Conservation (phyloP, 768 basidiomycete genomes). For the Psilocybe cubensis region DNA sequence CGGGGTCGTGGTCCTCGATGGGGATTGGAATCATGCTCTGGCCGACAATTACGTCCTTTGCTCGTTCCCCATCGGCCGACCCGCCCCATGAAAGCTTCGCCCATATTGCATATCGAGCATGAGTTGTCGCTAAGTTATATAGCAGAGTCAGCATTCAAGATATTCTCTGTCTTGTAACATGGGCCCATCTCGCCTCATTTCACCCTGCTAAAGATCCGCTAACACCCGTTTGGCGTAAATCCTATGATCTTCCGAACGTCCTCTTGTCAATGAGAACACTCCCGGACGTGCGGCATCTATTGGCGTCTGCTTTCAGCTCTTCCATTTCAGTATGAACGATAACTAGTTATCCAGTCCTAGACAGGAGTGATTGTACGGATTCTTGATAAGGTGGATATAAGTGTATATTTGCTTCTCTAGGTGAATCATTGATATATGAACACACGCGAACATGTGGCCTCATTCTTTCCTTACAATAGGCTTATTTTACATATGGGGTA, state of each 20-base stretch:
- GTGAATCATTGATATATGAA: slow-evolving; percentile 5
- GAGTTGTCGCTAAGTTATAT: slow-evolving; percentile 10
- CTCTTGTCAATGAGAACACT: background rate
- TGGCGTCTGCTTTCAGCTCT: background rate
- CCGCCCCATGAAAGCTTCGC: background rate
- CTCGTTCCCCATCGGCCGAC: slow-evolving; percentile 20
- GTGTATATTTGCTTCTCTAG: background rate
- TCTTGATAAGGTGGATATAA: slow-evolving; percentile 4
- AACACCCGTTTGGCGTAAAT: background rate
- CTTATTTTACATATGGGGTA: slow-evolving; percentile 19
- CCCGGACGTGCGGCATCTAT: background rate
- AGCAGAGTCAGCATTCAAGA: background rate
- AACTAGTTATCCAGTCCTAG: background rate
- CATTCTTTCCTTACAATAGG: slow-evolving; percentile 13
- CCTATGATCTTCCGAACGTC: background rate
- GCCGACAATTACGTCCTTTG: slow-evolving; percentile 17
- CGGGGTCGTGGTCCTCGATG: slow-evolving; percentile 14
- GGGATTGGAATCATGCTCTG: slow-evolving; percentile 16
- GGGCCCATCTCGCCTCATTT: background rate
- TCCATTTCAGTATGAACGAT: background rate
- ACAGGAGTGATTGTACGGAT: background rate
- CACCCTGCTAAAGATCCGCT: background rate
- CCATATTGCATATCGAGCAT: background rate
- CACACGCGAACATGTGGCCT: slow-evolving; percentile 15
- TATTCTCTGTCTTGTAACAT: background rate